Base-by-base conservation (phyloP, 2,329 filamentous ascomycete species). In the Colletotrichum plurivorum region DNA sequence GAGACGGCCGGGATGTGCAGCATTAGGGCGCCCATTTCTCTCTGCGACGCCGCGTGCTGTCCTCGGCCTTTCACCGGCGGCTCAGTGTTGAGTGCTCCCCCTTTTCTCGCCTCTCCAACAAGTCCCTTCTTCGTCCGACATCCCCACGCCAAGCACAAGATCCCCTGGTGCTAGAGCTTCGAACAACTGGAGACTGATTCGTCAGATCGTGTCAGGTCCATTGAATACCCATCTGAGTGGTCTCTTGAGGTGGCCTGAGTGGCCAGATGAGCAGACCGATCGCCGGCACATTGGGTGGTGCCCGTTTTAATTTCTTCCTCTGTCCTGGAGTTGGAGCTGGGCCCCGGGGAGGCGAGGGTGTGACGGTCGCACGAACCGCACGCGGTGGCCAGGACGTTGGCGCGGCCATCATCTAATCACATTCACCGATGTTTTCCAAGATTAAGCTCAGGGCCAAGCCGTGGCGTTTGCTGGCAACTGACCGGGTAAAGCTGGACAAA, bases 1-100 rank as follows among this genome's bases (percentile, higher is more conserved):
- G 62, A 69, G 62, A 69, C 51, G 51, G 45, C 56, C 36, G 16
- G 51, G 62, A 60, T 60, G 5, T 65, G 49, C 36, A 60, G n/a
- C 60, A 46, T 41, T 63, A 15, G 49, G 31, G 31, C 31, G 31
- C 31, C 22, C 43, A 20, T 45, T 25, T 27, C 31, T 36, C 31
- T 36, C 31, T 36, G 31, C 31, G 31, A 16, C 25, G 20, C 36
- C 45, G 48, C 20, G 51, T 60, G 18, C 63, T 69, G 22, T 20
- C 62, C 61, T 69, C 67, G 67, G 67, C 56, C 62, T 56, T 69
- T 69, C 45, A 52, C 67, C 56, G 67, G 67, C 55, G 55, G 62
- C 43, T 52, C 51, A 60, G n/a, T 25, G 15, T 10, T 36, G 31
- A 36, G 31, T 36, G 31, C 7, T 36, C 10, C 22, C 31, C 46